Base-by-base conservation (phyloP, 352 stramenopile species). In the Globisporangium mamillatum region DNA sequence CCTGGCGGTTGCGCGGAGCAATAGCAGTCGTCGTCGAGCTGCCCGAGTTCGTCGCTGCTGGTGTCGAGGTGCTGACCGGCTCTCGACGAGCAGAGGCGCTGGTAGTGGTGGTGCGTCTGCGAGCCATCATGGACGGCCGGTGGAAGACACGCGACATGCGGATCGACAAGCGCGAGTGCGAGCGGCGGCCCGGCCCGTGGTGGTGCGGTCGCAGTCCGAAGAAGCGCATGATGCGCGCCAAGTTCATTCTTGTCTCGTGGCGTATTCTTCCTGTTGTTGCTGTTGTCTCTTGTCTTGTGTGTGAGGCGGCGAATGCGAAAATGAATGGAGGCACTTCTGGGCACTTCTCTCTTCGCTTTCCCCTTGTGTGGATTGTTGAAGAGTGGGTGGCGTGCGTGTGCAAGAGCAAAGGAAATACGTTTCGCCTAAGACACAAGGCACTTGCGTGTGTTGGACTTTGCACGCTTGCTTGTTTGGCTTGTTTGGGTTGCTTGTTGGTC, bases 171-270 rank as follows among this genome's bases (percentile, higher is more conserved):
- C 50, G 52, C 50, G 52, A 36, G 22, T 38, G 52, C 36, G 52
- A 46, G 50, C 60, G 52, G 22, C 25, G 44, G 25, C 44, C 50
- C 4, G 22, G 64, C 8, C 5, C 59, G 34, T 63, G 60, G 34
- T 63, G 66, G 29, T 38, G 66, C 50, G 66, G 22, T 7, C 66
- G 59, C 66, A 72, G 53, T 9, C 66, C 60, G 14, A 72, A 72
- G 66, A 72, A 72, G 52, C 66, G 60, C 52, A 72, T 38, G 27
- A 72, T 63, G 53, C 66, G 52, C 61, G 27, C 10, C 22, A 72
- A 38, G 52, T 68, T 55, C 66, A 72, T 71, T 7, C 3, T 50
- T 18, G 29, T 41, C 9, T 12, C 2, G 8, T 48, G 62, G 7
- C 22, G 32, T 25, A 22, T 46, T n/a, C n/a, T 55, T 18, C 20